Evolutionary conservation across 345 rosid species (phyloP).

Genomic region (Salix viminalis): DNA sequence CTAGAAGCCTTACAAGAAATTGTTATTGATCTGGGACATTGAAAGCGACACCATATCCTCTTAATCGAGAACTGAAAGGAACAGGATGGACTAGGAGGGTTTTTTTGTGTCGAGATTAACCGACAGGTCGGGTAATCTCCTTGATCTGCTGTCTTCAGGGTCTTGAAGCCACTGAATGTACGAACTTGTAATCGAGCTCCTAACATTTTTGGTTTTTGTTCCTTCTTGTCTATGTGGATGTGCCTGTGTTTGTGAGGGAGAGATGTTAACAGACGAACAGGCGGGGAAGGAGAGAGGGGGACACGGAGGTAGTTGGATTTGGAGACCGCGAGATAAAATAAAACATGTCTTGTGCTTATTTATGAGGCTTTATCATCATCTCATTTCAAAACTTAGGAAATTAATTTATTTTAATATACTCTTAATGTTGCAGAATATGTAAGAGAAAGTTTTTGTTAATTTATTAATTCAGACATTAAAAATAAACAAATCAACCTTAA

Average conservation of each 20-base stretch:
- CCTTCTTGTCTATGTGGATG: not conserved
- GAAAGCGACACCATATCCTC: not conserved
- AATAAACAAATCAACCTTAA: too few relatives aligned
- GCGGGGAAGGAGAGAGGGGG: not conserved
- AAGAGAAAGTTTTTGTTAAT: too few relatives aligned
- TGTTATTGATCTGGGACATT: not conserved
- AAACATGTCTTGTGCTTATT: too few relatives aligned
- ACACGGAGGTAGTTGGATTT: not conserved
- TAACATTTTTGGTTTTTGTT: not conserved
- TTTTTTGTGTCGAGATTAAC: not conserved
- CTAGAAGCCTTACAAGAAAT: slow-evolving; percentile 42
- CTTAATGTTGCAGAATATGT: too few relatives aligned
- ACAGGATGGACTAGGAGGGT: not conserved
- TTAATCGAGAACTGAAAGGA: not conserved
- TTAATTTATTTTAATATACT: too few relatives aligned
- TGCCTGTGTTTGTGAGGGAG: not conserved
- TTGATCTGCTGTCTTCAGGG: not conserved
- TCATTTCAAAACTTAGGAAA: too few relatives aligned
- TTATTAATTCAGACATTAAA: too few relatives aligned
- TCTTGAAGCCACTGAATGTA: not conserved
- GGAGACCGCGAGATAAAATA: not conserved
- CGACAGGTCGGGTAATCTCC: not conserved
- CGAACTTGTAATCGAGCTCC: not conserved
- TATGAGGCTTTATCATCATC: too few relatives aligned
- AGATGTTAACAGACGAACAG: not conserved